Evolutionary conservation across 2,329 filamentous ascomycete genomes (phyloP).

Genomic region (Rugonectria rugulosa): DNA sequence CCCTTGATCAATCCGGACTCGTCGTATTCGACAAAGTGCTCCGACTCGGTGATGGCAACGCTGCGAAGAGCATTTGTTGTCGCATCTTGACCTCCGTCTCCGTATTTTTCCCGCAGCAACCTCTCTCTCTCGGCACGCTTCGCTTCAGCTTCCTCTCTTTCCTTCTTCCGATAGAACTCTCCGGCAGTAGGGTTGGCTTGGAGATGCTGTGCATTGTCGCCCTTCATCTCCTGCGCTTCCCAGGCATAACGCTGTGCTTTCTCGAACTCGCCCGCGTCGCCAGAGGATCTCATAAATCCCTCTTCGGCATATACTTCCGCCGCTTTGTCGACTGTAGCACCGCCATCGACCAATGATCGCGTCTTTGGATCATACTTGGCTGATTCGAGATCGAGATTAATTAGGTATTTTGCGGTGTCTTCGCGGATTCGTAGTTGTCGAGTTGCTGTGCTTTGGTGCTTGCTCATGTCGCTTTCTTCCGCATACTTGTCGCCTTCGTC

Average conservation of each 20-base stretch:
- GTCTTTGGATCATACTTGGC: constrained; percentile 99
- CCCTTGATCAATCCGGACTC: constrained; percentile 90
- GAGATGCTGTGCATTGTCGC: constrained; percentile 82
- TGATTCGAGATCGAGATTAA: constrained; percentile 94
- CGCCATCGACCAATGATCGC: constrained; percentile 85
- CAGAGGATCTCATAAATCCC: constrained; percentile 86
- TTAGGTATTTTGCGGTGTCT: constrained; percentile 95
- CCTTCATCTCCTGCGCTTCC: constrained; percentile 88
- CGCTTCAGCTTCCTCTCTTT: constrained; percentile 74
- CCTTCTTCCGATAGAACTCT: constrained; percentile 82
- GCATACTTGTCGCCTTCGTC: constrained; percentile 80
- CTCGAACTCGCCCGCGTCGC: constrained; percentile 93
- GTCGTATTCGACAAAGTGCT: constrained; percentile 93
- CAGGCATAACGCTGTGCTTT: constrained; percentile 89
- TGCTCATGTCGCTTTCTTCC: constrained; percentile 95
- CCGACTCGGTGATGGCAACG: constrained; percentile 78
- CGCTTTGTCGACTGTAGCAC: constrained; percentile 80
- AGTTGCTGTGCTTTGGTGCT: constrained; percentile 89
- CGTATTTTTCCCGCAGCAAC: constrained; percentile 82
- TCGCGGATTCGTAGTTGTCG: constrained; percentile 91
- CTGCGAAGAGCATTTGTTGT: constrained; percentile 70
- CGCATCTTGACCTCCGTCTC: constrained; percentile 65
- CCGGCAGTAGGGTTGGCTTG: constrained; percentile 97
- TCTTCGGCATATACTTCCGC: constrained; percentile 89
- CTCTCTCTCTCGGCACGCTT: constrained; percentile 74